Conservation (phyloP, 2,329 filamentous ascomycete genomes). For the Echinosphaeria canescens region DNA sequence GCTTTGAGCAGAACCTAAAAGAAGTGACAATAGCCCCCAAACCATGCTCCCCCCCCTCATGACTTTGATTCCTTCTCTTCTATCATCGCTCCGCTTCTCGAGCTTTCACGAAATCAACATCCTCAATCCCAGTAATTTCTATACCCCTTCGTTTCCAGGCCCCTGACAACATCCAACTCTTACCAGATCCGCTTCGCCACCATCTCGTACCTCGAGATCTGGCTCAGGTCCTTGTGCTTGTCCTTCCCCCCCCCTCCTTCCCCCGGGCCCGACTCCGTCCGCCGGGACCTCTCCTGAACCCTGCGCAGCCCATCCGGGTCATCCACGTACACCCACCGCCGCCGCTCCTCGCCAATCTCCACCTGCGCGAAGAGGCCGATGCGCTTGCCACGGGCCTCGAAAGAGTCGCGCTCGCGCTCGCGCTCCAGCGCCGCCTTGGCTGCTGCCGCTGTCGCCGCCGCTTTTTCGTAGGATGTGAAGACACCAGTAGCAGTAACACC, state of each 20-base stretch:
- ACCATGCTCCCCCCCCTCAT: too few relatives aligned
- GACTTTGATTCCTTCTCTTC: too few relatives aligned
- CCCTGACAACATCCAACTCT: too few relatives aligned
- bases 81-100: too few relatives aligned
- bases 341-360: slow-evolving; percentile 74
- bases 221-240: slow-evolving; percentile 37
- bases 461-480: too few relatives aligned
- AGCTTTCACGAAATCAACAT: too few relatives aligned
- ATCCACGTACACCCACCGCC: slow-evolving; percentile 71
- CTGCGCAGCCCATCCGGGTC: slow-evolving; percentile 48
- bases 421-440: too few relatives aligned
- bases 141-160: background rate
- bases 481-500: too few relatives aligned
- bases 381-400: slow-evolving; percentile 51
- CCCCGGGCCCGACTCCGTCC: slow-evolving; percentile 17
- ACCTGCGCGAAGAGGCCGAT: slow-evolving; percentile 69
- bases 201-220: slow-evolving; percentile 75
- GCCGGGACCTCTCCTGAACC: slow-evolving; percentile 39
- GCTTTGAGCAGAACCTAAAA: too few relatives aligned
- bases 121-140: background rate
- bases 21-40: too few relatives aligned
- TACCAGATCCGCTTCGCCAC: slow-evolving; percentile 32
- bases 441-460: too few relatives aligned
- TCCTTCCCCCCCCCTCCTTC: slow-evolving; percentile 22
- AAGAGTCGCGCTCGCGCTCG: slow-evolving; percentile 31